Evolutionary conservation across 345 rosid species (phyloP).

Genomic region (Kernera saxatilis): DNA sequence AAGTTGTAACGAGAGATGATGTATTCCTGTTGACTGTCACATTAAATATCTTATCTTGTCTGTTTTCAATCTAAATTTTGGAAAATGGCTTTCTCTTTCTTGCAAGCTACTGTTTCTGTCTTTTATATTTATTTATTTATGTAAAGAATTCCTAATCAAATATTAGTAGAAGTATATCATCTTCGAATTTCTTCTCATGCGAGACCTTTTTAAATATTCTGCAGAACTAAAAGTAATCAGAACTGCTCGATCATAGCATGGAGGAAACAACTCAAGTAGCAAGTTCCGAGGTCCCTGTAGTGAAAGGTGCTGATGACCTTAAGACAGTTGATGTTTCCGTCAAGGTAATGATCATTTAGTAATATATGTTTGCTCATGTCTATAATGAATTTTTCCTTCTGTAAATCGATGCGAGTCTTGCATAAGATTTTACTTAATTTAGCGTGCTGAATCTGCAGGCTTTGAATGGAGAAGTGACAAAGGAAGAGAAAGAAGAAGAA

Average conservation of each 20-base stretch:
- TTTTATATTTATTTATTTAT: not conserved
- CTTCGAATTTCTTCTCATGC: conserved; percentile 10
- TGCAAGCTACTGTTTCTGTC: conserved; percentile 32
- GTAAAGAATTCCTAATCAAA: not conserved
- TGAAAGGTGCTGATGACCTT: conserved; percentile 38
- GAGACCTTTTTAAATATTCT: not conserved
- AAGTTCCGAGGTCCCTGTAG: conserved; percentile 49
- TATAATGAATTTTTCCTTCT: not conserved
- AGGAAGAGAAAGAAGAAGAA: conserved; percentile 64
- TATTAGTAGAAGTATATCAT: not conserved
- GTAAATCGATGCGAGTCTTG: not conserved
- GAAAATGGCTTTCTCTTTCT: conserved; percentile 18
- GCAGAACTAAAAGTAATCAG: conserved; percentile 11
- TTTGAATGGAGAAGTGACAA: conserved; percentile 42
- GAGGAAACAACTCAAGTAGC: conserved; percentile 47
- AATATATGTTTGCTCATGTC: conserved; percentile 4
- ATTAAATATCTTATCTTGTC: conserved; percentile 23
- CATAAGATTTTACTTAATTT: not conserved
- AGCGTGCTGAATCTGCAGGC: conserved; percentile 30
- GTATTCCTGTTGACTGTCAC: conserved; percentile 18
- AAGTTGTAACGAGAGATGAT: conserved; percentile 7
- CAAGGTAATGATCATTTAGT: conserved; percentile 44
- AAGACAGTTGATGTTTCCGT: conserved; percentile 35
- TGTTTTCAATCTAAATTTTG: not conserved
- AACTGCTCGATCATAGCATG: conserved; percentile 38